Evolutionary conservation across 2,329 filamentous ascomycete species (phyloP).

Genomic region (Apiospora sp.): DNA sequence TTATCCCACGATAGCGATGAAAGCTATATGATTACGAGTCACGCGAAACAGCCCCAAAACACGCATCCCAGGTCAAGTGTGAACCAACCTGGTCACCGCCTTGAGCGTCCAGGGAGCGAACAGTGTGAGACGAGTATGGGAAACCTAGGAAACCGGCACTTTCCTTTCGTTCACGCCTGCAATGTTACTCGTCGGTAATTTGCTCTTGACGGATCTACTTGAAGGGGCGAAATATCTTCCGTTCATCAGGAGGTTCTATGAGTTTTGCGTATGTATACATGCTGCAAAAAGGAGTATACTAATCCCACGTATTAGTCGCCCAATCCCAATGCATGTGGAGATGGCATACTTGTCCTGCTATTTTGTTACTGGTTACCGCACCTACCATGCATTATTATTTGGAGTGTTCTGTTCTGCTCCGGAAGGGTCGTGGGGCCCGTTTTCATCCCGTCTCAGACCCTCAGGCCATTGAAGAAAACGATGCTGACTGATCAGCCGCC

Average conservation of each 20-base stretch:
- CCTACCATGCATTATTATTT: neutral
- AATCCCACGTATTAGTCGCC: neutral
- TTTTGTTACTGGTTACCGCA: neutral
- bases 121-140: constrained; percentile 13
- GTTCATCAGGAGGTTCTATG: constrained; percentile 16
- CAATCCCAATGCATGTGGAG: constrained; percentile 3
- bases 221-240: constrained; percentile 13
- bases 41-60: constrained; percentile 36
- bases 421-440: neutral
- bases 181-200: constrained; percentile 21
- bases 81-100: constrained; percentile 10
- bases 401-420: neutral
- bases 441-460: constrained; percentile 14
- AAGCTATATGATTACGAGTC: constrained; percentile 32
- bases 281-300: constrained; percentile 6
- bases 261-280: neutral
- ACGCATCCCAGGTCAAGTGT: constrained; percentile 3
- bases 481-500: constrained; percentile 16
- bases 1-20: constrained; percentile 4
- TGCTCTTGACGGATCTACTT: constrained; percentile 4
- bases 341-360: neutral
- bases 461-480: neutral
- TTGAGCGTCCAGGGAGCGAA: constrained; percentile 13
- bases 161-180: neutral
- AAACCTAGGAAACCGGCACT: constrained; percentile 3